phyloP scores from a whole-genome alignment of 2,329 filamentous ascomycete species.

The Fusarium hostae region DNA sequence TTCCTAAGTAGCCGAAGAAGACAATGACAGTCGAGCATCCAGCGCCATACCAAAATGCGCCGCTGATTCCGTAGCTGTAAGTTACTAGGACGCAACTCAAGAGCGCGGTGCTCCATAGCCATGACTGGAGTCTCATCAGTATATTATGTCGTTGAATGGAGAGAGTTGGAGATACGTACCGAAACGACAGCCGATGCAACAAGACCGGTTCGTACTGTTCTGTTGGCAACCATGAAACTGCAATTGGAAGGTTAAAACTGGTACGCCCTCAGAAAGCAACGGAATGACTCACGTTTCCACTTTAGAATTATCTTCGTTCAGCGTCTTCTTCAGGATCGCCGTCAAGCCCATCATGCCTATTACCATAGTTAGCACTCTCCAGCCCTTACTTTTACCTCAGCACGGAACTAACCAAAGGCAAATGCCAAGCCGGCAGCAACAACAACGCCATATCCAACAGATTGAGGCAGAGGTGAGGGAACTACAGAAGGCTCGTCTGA shows the following conservation, averaged over 20 bases:
- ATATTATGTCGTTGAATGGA: accelerated
- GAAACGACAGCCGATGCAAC: background rate
- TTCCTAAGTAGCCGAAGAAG: background rate
- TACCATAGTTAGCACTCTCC: background rate
- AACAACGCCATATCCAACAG: background rate
- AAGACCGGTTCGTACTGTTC: background rate
- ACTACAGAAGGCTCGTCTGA: background rate
- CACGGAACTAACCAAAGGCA: background rate
- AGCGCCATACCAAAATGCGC: background rate
- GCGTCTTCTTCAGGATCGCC: accelerated
- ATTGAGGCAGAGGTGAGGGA: background rate
- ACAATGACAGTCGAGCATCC: background rate
- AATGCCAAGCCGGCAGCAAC: background rate
- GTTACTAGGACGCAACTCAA: background rate
- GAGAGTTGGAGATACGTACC: accelerated
- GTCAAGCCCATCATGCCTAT: background rate
- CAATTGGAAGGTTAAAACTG: background rate
- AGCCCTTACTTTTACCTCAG: accelerated
- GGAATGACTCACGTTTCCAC: background rate
- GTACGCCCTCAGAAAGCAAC: too few species aligned
- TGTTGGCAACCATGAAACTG: constrained; percentile 1
- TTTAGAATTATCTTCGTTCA: background rate
- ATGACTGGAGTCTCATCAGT: background rate
- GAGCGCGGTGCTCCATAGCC: background rate
- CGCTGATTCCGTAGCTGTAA: background rate